Percentiles rank a stretch among this genome's conserved stretches.
Conservation (phyloP, 1,284 basidiomycete genomes). For the Apiotrichum brassicae region DNA sequence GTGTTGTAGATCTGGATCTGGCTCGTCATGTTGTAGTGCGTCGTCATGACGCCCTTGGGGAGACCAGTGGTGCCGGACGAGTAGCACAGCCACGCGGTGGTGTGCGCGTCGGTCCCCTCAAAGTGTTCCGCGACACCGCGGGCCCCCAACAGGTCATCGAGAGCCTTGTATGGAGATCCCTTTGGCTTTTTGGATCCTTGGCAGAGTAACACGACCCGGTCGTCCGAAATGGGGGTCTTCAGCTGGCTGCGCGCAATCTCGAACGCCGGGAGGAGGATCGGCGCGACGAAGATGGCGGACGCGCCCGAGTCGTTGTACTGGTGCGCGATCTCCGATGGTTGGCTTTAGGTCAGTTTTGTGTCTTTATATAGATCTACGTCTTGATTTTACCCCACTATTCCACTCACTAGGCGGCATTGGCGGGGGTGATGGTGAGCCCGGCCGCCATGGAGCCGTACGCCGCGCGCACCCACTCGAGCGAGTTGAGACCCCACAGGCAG, state of each 20-base stretch:
- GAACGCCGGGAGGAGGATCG: slow-evolving; percentile 49
- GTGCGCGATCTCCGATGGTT: slow-evolving; percentile 42
- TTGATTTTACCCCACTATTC: slow-evolving; percentile 14
- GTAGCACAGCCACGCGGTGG: slow-evolving; percentile 53
- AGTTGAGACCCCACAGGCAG: slow-evolving; percentile 51
- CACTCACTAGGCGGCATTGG: slow-evolving; percentile 32
- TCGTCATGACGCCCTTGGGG: slow-evolving; percentile 52
- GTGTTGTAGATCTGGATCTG: slow-evolving; percentile 16
- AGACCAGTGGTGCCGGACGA: slow-evolving; percentile 55
- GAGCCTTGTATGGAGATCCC: slow-evolving; percentile 3
- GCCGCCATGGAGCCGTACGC: slow-evolving; percentile 52
- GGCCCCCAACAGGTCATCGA: slow-evolving; percentile 7
- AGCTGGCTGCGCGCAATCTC: slow-evolving; percentile 17
- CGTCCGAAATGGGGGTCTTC: slow-evolving; percentile 1
- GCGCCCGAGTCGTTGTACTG: slow-evolving; percentile 54
- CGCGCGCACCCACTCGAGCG: slow-evolving; percentile 58
- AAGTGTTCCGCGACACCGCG: slow-evolving; percentile 8
- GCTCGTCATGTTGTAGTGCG: slow-evolving; percentile 58
- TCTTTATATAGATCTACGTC: too few species aligned
- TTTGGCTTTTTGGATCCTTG: slow-evolving; percentile 5
- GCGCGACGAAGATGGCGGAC: slow-evolving; percentile 54
- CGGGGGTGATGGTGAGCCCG: slow-evolving; percentile 31
- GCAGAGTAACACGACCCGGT: slow-evolving; percentile 12
- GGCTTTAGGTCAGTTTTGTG: slow-evolving; percentile 20
- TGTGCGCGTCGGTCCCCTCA: slow-evolving; percentile 4